phyloP scores from a whole-genome alignment of 2,329 filamentous ascomycete genomes.

The Colletotrichum simmondsii region DNA sequence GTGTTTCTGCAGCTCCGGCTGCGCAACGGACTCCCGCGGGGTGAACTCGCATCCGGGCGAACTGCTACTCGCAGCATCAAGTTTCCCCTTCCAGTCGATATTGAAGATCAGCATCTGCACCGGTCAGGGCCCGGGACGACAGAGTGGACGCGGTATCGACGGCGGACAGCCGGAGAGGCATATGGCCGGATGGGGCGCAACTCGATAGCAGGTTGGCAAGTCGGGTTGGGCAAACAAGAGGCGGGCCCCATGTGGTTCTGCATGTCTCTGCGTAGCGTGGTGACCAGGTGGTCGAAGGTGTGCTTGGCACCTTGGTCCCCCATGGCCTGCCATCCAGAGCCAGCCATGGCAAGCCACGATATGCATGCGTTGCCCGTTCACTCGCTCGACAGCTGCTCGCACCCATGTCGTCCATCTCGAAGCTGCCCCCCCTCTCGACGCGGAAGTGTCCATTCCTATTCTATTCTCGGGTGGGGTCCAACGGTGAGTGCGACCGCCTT shows the following conservation, averaged over 20 bases:
- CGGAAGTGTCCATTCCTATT: slow-evolving; percentile 28
- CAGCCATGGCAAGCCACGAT: slow-evolving; percentile 31
- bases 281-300: slow-evolving; percentile 36
- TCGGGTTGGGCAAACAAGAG: slow-evolving; percentile 23
- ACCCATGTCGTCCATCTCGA: slow-evolving; percentile 41
- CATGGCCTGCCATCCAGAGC: slow-evolving; percentile 17
- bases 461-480: slow-evolving; percentile 36
- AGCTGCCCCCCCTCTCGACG: slow-evolving; percentile 15
- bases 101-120: slow-evolving; percentile 18
- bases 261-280: slow-evolving; percentile 37
- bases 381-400: slow-evolving; percentile 42
- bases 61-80: not conserved
- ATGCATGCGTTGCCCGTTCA: slow-evolving; percentile 44
- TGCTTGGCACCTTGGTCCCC: slow-evolving; percentile 33
- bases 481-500: slow-evolving; percentile 33
- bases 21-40: slow-evolving; percentile 7
- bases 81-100: not conserved
- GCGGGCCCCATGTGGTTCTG: slow-evolving; percentile 24
- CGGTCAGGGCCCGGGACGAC: slow-evolving; percentile 9
- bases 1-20: slow-evolving; percentile 21
- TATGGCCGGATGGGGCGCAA: slow-evolving; percentile 3
- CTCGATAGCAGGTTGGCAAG: slow-evolving; percentile 21
- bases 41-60: slow-evolving; percentile 10
- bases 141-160: slow-evolving; percentile 18
- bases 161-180: slow-evolving; percentile 28